A percentile compares a stretch with the other conserved stretches of the same genome.
Conservation (phyloP, 2,329 filamentous ascomycete species). For the Tothia fuscella region DNA sequence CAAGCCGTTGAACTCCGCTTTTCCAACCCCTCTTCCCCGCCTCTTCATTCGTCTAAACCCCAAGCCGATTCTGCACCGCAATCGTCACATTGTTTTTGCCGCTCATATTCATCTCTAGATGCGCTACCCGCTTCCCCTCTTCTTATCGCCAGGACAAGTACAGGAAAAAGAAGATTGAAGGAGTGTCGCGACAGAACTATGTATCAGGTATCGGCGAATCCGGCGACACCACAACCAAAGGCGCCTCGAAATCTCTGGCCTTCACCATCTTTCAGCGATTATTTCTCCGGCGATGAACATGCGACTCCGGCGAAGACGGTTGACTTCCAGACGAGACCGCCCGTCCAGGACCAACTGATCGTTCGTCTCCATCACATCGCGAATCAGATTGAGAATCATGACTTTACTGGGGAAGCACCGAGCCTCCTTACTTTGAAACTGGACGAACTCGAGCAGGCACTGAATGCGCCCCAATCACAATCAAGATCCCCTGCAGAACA, state of each 20-base stretch:
- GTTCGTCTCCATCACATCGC: slow-evolving; percentile 26
- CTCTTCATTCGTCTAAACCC: too few relatives aligned
- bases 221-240: slow-evolving; percentile 1
- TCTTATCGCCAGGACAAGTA: slow-evolving; percentile 18
- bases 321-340: background rate
- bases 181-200: background rate
- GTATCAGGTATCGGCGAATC: slow-evolving; percentile 1
- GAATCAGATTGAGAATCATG: slow-evolving; percentile 22
- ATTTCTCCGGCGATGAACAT: slow-evolving; percentile 5
- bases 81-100: slow-evolving; percentile 26
- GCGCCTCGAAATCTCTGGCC: slow-evolving; percentile 4
- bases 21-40: too few relatives aligned
- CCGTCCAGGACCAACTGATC: slow-evolving; percentile 18
- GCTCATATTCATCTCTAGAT: background rate
- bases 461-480: slow-evolving; percentile 19
- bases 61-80: background rate
- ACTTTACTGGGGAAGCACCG: slow-evolving; percentile 9
- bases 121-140: slow-evolving; percentile 13
- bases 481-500: slow-evolving; percentile 16
- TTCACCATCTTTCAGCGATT: slow-evolving; percentile 8
- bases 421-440: slow-evolving; percentile 16
- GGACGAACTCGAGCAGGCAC: slow-evolving; percentile 20
- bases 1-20: too few relatives aligned
- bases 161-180: too few relatives aligned
- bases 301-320: slow-evolving; percentile 13